Base-by-base conservation (phyloP, 371 early-diverging fungal species). In the Agmasoma carcini region DNA sequence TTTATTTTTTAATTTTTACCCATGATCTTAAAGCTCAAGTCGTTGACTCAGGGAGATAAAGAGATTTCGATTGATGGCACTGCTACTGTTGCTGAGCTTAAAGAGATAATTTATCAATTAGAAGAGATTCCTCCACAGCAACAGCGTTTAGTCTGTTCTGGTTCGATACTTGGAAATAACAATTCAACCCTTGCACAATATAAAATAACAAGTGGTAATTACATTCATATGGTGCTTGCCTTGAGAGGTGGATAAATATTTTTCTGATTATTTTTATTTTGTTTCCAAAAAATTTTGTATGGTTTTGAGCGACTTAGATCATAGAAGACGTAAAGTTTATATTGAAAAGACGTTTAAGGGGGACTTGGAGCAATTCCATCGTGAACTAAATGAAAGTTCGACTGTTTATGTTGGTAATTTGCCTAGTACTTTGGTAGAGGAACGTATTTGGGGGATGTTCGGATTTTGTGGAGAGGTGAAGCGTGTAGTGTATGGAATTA, bases 161-260 rank as follows among this genome's bases (percentile, higher is more conserved):
- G 72, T 12, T 62, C 51, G 37, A 52, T 72, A 26, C 11, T 72
- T 19, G 37, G 12, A 14, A 34, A 81, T 41, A 90, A 90, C 63
- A 84, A 87, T 9, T 83, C 83, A 66, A 79, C 80, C 9, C 83
- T 84, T 0, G 82, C 26, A n/a, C 30, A 84, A 17, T 86, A 84
- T 71, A 78, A 77, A 55, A 82, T 92, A 61, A 80, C 79, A 60
- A 84, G 83, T 40, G 92, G 89, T 23, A 83, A 83, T 11, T 86
- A 90, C 14, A 78, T 95, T 39, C 94, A 95, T 74, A 79, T 95
- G 75, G 92, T 95, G 11, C 78, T 95, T 61, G 89, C 93, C 25
- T 81, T 93, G 52, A 86, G 94, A 73, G 96, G 96, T 48, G 96
- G 96, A 49, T 63, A 61, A 48, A 22, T 29, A 41, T 29, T 22